Percentiles rank a stretch among this genome's conserved stretches.
Evolutionary conservation across 73 alveolate species (phyloP).

Genomic region (Paramecium octaurelia): DNA sequence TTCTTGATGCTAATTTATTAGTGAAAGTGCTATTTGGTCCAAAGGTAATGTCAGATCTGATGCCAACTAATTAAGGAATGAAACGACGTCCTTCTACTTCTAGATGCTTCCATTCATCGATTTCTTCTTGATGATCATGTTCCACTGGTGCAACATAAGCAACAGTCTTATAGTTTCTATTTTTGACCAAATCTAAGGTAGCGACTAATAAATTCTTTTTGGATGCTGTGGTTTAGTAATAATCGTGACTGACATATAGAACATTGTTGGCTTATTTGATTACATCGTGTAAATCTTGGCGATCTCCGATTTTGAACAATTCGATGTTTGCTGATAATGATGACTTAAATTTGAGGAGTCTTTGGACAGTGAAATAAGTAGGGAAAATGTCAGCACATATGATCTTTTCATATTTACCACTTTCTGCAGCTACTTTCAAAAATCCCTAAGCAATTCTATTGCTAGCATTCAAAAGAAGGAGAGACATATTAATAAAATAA

Average conservation of each 20-base stretch:
- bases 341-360: not conserved
- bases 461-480: conserved; percentile 9
- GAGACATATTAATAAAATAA: not conserved
- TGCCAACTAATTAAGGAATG: not conserved
- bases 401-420: not conserved
- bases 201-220: not conserved
- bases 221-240: not conserved
- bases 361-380: not conserved
- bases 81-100: conserved; percentile 7
- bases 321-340: not conserved
- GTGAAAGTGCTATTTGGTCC: not conserved
- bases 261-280: not conserved
- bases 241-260: not conserved
- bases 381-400: not conserved
- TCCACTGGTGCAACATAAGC: conserved; percentile 23
- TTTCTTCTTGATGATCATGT: not conserved
- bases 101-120: not conserved
- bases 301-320: not conserved
- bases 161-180: not conserved
- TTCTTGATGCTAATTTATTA: not conserved
- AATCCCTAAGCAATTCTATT: conserved; percentile 19
- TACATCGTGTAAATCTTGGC: conserved; percentile 1
- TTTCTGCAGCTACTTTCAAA: not conserved
- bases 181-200: not conserved
- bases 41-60: not conserved